Evolutionary conservation across 2,329 filamentous ascomycete genomes (phyloP).

Genomic region (Colletotrichum sp.): DNA sequence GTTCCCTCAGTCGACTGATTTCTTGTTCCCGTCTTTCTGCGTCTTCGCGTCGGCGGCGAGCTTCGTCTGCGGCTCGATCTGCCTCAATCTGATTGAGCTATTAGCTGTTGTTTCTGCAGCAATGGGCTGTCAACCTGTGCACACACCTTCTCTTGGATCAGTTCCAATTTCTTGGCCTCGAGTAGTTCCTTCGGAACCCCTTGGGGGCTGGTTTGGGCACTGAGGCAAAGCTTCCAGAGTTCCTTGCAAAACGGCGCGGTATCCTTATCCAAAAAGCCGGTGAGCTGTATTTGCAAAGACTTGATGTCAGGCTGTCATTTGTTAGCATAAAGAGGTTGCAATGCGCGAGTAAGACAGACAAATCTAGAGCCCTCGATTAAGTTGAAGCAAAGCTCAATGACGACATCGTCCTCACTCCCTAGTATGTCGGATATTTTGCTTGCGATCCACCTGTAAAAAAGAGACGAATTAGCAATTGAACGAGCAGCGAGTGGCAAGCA

Average conservation of each 20-base stretch:
- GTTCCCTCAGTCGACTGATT: conserved; percentile 69
- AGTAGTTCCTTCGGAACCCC: conserved; percentile 94
- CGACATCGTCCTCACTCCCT: conserved; percentile 93
- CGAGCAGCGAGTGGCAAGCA: neutral
- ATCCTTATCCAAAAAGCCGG: conserved; percentile 93
- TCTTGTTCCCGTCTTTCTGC: conserved; percentile 75
- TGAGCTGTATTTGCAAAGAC: conserved; percentile 90
- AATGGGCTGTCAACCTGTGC: neutral
- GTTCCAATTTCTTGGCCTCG: conserved; percentile 93
- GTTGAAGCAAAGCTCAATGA: conserved; percentile 82
- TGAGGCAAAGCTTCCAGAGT: conserved; percentile 89
- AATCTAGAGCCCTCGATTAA: conserved; percentile 75
- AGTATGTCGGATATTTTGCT: conserved; percentile 86
- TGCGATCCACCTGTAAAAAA: conserved; percentile 82
- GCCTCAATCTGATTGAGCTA: conserved; percentile 70
- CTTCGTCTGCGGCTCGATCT: conserved; percentile 79
- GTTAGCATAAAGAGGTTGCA: conserved; percentile 12
- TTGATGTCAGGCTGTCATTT: conserved; percentile 87
- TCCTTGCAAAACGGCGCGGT: conserved; percentile 90
- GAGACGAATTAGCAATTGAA: conserved; percentile 7
- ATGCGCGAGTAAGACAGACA: conserved; percentile 57
- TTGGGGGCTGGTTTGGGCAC: conserved; percentile 85
- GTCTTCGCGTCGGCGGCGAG: conserved; percentile 73
- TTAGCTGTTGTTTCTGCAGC: neutral
- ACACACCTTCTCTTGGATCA: conserved; percentile 90